Percentiles rank a stretch among this genome's conserved stretches.
phyloP scores from a whole-genome alignment of 1,284 basidiomycete species.

The Sanghuangporus baumii region DNA sequence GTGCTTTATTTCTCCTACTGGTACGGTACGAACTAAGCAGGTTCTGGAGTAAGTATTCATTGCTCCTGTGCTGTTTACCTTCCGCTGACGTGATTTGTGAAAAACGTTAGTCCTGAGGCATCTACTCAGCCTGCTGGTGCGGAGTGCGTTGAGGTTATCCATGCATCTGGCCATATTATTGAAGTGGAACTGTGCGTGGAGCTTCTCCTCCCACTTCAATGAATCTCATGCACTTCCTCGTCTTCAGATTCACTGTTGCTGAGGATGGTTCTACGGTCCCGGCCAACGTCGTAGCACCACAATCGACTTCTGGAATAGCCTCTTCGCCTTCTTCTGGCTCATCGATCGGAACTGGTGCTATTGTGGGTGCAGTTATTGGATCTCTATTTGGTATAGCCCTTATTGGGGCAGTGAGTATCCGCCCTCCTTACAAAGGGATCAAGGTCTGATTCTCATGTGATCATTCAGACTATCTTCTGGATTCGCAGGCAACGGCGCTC shows the following conservation, averaged over 20 bases:
- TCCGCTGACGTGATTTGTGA: background rate
- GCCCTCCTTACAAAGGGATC: background rate
- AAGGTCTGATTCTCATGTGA: background rate
- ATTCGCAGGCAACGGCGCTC: constrained; percentile 13
- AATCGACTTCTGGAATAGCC: background rate
- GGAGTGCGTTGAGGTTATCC: constrained; percentile 11
- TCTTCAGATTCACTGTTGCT: constrained; percentile 8
- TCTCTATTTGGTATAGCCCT: constrained; percentile 11
- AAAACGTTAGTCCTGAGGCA: background rate
- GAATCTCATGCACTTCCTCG: background rate
- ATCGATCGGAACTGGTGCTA: background rate
- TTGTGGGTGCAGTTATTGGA: constrained; percentile 14
- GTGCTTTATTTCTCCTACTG: constrained; percentile 9
- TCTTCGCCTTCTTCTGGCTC: constrained; percentile 3
- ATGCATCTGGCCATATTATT: constrained; percentile 2
- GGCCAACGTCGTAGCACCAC: background rate
- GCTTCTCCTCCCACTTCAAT: background rate
- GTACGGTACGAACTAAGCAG: background rate
- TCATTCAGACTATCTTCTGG: constrained; percentile 9
- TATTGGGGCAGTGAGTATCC: constrained; percentile 8
- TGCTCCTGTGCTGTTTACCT: background rate
- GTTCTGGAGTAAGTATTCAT: background rate
- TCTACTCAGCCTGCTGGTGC: constrained; percentile 5
- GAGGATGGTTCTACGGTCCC: constrained; percentile 7
- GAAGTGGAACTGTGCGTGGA: constrained; percentile 3